Evolutionary conservation across 768 basidiomycete genomes (phyloP).

Genomic region (Mycena olivaceomarginata): DNA sequence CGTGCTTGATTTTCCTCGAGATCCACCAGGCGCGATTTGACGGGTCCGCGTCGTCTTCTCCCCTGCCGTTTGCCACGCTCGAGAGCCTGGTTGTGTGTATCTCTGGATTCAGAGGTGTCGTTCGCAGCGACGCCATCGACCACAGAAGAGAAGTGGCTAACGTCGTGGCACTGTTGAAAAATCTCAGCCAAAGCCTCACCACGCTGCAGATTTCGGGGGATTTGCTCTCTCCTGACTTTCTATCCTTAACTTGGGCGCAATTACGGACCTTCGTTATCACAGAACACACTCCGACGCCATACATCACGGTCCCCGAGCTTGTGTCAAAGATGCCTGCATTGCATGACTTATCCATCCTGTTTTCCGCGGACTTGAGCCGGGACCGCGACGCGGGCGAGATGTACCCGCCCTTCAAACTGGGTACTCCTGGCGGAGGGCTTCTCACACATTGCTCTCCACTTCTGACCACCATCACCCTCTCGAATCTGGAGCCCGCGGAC

Average conservation of each 20-base stretch:
- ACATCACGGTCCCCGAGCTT: slow-evolving; percentile 15
- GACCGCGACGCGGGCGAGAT: slow-evolving; percentile 9
- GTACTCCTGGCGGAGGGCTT: neutral
- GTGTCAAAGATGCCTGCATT: slow-evolving; percentile 22
- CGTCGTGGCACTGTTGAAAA: neutral
- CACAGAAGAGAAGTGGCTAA: neutral
- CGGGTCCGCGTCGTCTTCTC: neutral
- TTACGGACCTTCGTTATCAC: slow-evolving; percentile 17
- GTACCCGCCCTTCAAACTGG: slow-evolving; percentile 25
- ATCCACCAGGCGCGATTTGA: too few relatives aligned
- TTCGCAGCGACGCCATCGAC: too few relatives aligned
- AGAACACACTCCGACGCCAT: slow-evolving; percentile 35
- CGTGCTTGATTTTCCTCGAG: too few relatives aligned
- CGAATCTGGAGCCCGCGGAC: slow-evolving; percentile 26
- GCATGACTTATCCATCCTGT: slow-evolving; percentile 16
- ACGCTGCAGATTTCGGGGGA: slow-evolving; percentile 25
- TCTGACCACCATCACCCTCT: slow-evolving; percentile 12
- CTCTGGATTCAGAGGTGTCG: too few relatives aligned
- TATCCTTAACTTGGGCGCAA: neutral
- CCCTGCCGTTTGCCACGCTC: too few relatives aligned
- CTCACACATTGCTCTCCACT: neutral
- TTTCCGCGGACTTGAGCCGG: slow-evolving; percentile 17
- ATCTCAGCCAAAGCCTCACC: neutral
- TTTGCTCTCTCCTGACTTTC: neutral
- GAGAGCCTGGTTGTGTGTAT: too few relatives aligned